Percentiles rank a stretch among this genome's conserved stretches.
Evolutionary conservation across 805 yeast genomes (phyloP).

Genomic region (Kodamaea fukazawae): DNA sequence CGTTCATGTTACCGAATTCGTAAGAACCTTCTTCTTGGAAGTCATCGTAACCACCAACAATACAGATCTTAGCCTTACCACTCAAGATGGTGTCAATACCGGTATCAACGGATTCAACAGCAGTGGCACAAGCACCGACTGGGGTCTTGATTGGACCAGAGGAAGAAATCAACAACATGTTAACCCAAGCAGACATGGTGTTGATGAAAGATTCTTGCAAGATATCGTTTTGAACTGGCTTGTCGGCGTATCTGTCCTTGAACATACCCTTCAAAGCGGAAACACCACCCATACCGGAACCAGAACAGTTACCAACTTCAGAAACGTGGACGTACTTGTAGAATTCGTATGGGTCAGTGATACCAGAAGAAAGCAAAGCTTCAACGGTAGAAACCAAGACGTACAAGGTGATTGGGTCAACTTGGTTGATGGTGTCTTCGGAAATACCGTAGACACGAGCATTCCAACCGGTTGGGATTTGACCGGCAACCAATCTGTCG

Average conservation of each 20-base stretch:
- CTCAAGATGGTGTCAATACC: constrained; percentile 92
- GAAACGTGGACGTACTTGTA: constrained; percentile 97
- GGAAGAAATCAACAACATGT: constrained; percentile 93
- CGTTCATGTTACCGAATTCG: constrained; percentile 98
- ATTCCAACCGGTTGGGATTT: constrained; percentile 98
- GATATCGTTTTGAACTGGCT: constrained; percentile 95
- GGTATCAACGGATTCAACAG: constrained; percentile 93
- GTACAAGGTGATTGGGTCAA: constrained; percentile 91
- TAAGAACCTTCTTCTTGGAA: constrained; percentile 99
- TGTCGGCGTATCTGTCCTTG: constrained; percentile 88
- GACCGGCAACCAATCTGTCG: constrained; percentile 84
- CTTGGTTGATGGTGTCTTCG: constrained; percentile 90
- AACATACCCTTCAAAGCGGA: constrained; percentile 96
- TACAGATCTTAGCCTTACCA: constrained; percentile 93
- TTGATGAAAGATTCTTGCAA: constrained; percentile 97
- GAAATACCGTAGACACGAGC: constrained; percentile 93
- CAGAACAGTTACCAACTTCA: constrained; percentile 98
- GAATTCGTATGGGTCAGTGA: constrained; percentile 98
- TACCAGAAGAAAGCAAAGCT: constrained; percentile 90
- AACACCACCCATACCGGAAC: constrained; percentile 99
- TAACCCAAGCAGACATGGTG: constrained; percentile 99
- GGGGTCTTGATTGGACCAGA: constrained; percentile 99
- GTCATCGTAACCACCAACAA: constrained; percentile 99
- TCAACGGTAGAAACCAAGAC: constrained; percentile 93
- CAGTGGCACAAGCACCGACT: constrained; percentile 99